Base-by-base conservation (phyloP, 179 eudicot genomes). In the Silene coronaria region DNA sequence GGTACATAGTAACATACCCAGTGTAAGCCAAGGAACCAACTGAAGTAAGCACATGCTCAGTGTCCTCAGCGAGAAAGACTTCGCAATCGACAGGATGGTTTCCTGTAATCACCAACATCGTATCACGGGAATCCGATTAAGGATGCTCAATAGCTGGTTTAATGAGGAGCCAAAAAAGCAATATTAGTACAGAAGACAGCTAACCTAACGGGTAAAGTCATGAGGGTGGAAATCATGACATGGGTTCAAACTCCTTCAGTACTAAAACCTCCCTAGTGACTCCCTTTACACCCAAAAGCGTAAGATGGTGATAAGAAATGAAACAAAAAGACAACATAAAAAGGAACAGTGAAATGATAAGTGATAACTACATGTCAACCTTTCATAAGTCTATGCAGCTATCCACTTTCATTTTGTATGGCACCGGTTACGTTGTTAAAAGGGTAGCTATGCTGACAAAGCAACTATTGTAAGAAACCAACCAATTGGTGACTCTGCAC, bases 61-160 rank as follows among this genome's bases (percentile, higher is more conserved):
- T 91, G 81, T 89, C 98, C 85, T 86, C 85, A 45, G 87, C 88
- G 80, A 84, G 93, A 71, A 89, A 89, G 74, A 84, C 85, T 83
- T 88, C 84, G 60, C 97, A 95, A 80, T 96, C 88, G 45, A 89
- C 93, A 58, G 93, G 97, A 79, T 97, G 91, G 61, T 76, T 89
- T 62, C 90, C 91, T 57, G 78, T 79, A 79, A 71, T 82, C 66
- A 81, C 86, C 76, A 87, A 85, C 76, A 62, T 80, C 64, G 73
- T 28, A 66, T 66, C 76, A 32, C 67, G 64, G 57, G 75, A 62
- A 26, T 82, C 91, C 80, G 74, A 22, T 75, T 65, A 84, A 79
- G 48, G 77, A 67, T 74, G 13, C 24, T 19, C 26, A 53, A 72
- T 21, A 59, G 45, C 26, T 16, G 27, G 62, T 22, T 59, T 36